Evolutionary conservation across 495 filamentous ascomycete species (phyloP), one percentile per base, ranked within the genome.

Genomic region (Talaromyces trachyspermus): DNA sequence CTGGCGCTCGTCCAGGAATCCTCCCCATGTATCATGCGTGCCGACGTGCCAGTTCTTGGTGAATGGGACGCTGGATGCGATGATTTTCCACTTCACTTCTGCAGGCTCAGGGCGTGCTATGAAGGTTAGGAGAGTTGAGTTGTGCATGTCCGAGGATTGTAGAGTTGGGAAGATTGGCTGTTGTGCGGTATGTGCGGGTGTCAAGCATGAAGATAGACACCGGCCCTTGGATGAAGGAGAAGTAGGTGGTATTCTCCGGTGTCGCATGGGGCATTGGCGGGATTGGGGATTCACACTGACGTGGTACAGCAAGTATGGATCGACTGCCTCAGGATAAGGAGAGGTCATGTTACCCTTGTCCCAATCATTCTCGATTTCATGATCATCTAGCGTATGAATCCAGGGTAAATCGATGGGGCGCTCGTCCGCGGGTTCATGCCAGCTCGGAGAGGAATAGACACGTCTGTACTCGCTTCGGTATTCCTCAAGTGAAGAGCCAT

Each of bases 351-450:
- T 86, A 11, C 70, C 70, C 29, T 71, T 58, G 36, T 78, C 79
- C 89, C 88, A 95, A 65, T 95, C 89, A 58, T 95, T 98, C 6
- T 75, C 77, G 40, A 98, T 95, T 55, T 98, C 92, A 52, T 98
- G 92, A 67, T 98, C 92, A 54, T 98, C 92, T 5, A 94, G 72
- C 1, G 94, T 88, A 55, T 98, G 92, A 26, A 98, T 85, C 92
- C 92, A 98, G 43, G 89, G 90, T 6, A 98, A 76, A 48, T 86
- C 77, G 29, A 69, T 62, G 14, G 63, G 64, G 3, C 48, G 57
- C 3, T 52, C 48, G 2, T 59, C 51, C 3, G 73, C 74, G 2
- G 83, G 80, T 1, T 70, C 57, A 1, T 75, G 68, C 91, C 90
- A 96, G 54, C 91, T 89, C 0, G 92, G 92, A 5, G 89, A 95